phyloP scores from a whole-genome alignment of 129 eudicot genomes.

The Pulicaria dysenterica region DNA sequence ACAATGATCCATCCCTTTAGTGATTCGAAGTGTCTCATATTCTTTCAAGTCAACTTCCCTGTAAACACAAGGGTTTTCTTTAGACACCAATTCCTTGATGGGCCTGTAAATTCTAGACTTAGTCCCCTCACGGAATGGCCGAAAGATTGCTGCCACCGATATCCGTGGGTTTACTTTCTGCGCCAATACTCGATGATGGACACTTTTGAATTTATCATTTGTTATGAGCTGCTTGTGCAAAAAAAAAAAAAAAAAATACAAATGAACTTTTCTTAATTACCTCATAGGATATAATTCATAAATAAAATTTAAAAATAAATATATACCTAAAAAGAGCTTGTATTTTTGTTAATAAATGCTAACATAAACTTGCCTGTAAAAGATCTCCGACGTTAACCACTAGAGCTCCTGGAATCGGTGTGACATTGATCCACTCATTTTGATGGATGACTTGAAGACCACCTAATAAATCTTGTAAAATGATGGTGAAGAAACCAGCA shows the following conservation, averaged over 20 bases:
- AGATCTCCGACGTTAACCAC: slow-evolving; percentile 41
- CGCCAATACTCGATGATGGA: slow-evolving; percentile 48
- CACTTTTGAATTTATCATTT: slow-evolving; percentile 52
- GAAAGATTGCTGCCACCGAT: slow-evolving; percentile 51
- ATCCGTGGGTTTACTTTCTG: slow-evolving; percentile 40
- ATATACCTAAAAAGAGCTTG: no score
- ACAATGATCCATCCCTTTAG: background rate
- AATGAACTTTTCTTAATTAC: no score
- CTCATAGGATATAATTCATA: no score
- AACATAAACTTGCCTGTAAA: slow-evolving; percentile 43
- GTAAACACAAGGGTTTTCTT: slow-evolving; percentile 26
- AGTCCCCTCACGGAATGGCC: slow-evolving; percentile 30
- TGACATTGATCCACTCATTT: slow-evolving; percentile 44
- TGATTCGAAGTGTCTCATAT: slow-evolving; percentile 5
- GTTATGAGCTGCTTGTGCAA: slow-evolving; percentile 37
- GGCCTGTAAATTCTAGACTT: slow-evolving; percentile 42
- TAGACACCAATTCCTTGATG: slow-evolving; percentile 49
- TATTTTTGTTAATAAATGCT: background rate
- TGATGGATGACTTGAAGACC: slow-evolving; percentile 39
- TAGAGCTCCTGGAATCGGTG: slow-evolving; percentile 39
- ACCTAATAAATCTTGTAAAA: slow-evolving; percentile 44
- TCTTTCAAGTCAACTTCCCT: slow-evolving; percentile 17
- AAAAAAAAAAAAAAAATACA: no score
- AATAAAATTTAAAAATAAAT: no score
- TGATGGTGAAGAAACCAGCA: slow-evolving; percentile 29